Base-by-base conservation (phyloP, 2,329 filamentous ascomycete species). In the Leptosphaerulina australis region DNA sequence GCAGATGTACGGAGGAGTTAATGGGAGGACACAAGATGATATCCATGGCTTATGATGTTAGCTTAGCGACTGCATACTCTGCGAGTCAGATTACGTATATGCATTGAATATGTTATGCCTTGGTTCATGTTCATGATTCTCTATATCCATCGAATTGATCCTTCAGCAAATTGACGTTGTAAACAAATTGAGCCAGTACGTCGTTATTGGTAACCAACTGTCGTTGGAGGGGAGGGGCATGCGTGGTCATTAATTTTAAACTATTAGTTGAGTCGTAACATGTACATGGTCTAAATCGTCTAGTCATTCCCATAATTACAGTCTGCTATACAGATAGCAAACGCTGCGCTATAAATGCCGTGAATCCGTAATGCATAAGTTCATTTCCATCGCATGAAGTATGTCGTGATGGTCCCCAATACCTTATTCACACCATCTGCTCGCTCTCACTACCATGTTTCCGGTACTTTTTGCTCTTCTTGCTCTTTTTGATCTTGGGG, bases 21-120 rank as follows among this genome's bases (percentile, higher is more conserved):
- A 41, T 7, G 21, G 30, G 39, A 33, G 5, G 21, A 46, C 30
- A 38, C 30, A 44, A 44, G 36, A 63, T 47, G 58, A 63, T 63
- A 62, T 63, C 60, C 56, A 49, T 61, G 45, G 48, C 38, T 56
- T 45, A n/a, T 35, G 53, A 50, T 51, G 50, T 40, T 50, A 33
- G 12, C 14, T 24, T 21, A 47, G 40, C 44, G 28, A 55, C 10
- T 38, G 43, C 33, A 38, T 31, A 39, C 11, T 9, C n/a, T 14
- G 10, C 28, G 14, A 26, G 4, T 12, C 25, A 3, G 21, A 25
- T 10, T 46, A n/a, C n/a, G n/a, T n/a, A n/a, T n/a, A n/a, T n/a
- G n/a, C n/a, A n/a, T n/a, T n/a, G n/a, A n/a, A n/a, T n/a, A n/a
- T n/a, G n/a, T n/a, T n/a, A n/a, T n/a, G n/a, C n/a, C n/a, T n/a